Percentiles rank a stretch among this genome's conserved stretches.
These are phyloP conservation scores for Gigaspora rosea DNA, from an alignment of 192 early-diverging fungal species.

Conservation along the genomic window DNA sequence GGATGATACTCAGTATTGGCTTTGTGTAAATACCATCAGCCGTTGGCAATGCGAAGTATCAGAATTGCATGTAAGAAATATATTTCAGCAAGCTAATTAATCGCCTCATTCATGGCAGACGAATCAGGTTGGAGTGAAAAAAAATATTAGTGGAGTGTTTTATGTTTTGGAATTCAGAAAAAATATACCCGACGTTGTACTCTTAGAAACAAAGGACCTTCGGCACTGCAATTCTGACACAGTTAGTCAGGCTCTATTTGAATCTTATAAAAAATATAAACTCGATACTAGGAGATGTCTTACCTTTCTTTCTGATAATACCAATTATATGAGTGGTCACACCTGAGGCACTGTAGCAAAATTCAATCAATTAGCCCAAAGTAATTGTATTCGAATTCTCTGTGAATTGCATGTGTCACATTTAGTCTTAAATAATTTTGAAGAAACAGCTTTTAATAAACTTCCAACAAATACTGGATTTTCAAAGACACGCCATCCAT, in stretches of 20 bases:
- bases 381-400: not conserved
- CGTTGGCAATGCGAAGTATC: not conserved
- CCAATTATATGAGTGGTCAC: not conserved
- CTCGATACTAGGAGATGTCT: not conserved
- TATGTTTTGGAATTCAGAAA: slow-evolving; percentile 10
- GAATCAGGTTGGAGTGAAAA: too few species aligned
- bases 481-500: not conserved
- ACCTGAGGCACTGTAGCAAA: not conserved
- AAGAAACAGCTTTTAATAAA: not conserved
- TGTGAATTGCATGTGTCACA: not conserved
- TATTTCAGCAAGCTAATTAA: slow-evolving; percentile 1
- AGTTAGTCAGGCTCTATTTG: not conserved
- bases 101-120: not conserved
- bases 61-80: slow-evolving; percentile 10
- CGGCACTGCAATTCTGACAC: not conserved
- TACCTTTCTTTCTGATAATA: slow-evolving; percentile 20
- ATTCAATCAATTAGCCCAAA: not conserved
- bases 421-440: slow-evolving; percentile 14
- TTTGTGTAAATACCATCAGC: not conserved
- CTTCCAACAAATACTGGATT: not conserved
- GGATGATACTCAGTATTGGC: not conserved
- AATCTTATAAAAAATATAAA: slow-evolving; percentile 13
- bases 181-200: not conserved
- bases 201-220: slow-evolving; percentile 11
- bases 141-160: slow-evolving; percentile 7